A percentile compares a stretch with the other conserved stretches of the same genome.
phyloP scores from a whole-genome alignment of 2,329 filamentous ascomycete genomes.

The Pseudogymnoascus sp. region DNA sequence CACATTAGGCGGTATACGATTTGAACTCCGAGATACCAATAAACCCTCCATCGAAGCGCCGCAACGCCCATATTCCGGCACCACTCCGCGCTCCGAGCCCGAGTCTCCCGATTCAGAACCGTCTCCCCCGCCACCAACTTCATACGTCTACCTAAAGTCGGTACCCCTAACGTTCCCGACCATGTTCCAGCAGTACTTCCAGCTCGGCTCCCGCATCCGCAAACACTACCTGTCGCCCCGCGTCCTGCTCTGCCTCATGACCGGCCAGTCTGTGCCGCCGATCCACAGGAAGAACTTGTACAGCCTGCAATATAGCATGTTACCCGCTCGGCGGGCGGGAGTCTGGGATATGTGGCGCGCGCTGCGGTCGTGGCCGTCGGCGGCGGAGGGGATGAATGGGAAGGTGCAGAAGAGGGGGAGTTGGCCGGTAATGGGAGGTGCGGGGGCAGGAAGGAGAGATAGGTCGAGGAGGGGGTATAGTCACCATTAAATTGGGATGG shows the following conservation, averaged over 20 bases:
- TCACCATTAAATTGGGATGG: neutral
- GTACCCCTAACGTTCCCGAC: slow-evolving; percentile 83
- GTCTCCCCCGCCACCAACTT: slow-evolving; percentile 46
- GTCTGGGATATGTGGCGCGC: slow-evolving; percentile 76
- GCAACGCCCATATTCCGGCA: neutral
- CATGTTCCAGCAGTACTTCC: slow-evolving; percentile 97
- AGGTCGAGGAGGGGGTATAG: slow-evolving; percentile 12
- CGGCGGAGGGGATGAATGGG: slow-evolving; percentile 1
- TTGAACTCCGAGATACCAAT: slow-evolving; percentile 76
- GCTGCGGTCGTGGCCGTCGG: slow-evolving; percentile 18
- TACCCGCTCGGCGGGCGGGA: slow-evolving; percentile 72
- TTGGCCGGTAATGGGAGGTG: slow-evolving; percentile 8
- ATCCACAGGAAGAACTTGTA: slow-evolving; percentile 94
- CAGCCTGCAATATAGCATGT: slow-evolving; percentile 95
- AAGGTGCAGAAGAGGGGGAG: slow-evolving; percentile 11
- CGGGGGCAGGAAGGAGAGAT: slow-evolving; percentile 13
- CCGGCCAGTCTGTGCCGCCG: slow-evolving; percentile 87
- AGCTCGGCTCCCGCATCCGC: slow-evolving; percentile 82
- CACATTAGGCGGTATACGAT: slow-evolving; percentile 67
- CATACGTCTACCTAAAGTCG: slow-evolving; percentile 84
- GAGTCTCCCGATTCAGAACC: neutral
- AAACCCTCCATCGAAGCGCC: slow-evolving; percentile 26
- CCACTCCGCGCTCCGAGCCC: neutral
- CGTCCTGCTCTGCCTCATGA: slow-evolving; percentile 81
- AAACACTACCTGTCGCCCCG: slow-evolving; percentile 91